Base-by-base conservation (phyloP, 1,139 yeast genomes). In the Blastobotrys persicus region DNA sequence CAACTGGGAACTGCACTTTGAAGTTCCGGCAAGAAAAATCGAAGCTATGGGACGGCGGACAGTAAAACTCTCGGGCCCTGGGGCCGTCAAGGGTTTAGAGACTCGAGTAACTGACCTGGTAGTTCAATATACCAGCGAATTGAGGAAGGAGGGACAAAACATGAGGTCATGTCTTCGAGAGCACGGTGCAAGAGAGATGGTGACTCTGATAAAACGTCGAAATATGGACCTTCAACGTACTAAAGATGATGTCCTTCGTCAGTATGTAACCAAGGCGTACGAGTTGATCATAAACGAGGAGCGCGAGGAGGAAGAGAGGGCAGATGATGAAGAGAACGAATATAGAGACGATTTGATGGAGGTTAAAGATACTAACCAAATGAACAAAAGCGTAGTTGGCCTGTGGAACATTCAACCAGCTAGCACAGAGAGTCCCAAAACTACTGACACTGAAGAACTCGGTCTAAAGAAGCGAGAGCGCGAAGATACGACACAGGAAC, bases 311-410 rank as follows among this genome's bases (percentile, higher is more conserved):
- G 35, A 40, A 13, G 31, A 81, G 34, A 69, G 64, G 2, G 59
- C 60, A 11, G 72, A 69, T 19, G 41, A 37, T 31, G 31, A 37
- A 19, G 78, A 73, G n/a, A 72, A 62, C 3, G 55, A 62, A 1
- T 75, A 72, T 49, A 73, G 69, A 18, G 72, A 71, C 16, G 77
- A 79, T 26, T 60, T 87, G 54, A 81, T 88, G 86, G 81, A 78
- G 1, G 81, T 67, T 16, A 53, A 58, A 39, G 67, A 64, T 17
- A 50, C 57, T 4, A 89, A 88, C 60, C 73, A 79, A 2, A 76
- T 88, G 69, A 91, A 91, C 65, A 87, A 83, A 61, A 80, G 85
- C 20, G 85, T 89, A 1, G 85, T 85, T 0, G 76, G 81, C 14
- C 67, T 82, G 46, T 89, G 96, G 97, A 76, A 74, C 46, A 60